Evolutionary conservation across 108 stramenopile genomes (phyloP), one percentile per base, ranked within the genome.

Genomic region (Pseudonitzschia pungens): DNA sequence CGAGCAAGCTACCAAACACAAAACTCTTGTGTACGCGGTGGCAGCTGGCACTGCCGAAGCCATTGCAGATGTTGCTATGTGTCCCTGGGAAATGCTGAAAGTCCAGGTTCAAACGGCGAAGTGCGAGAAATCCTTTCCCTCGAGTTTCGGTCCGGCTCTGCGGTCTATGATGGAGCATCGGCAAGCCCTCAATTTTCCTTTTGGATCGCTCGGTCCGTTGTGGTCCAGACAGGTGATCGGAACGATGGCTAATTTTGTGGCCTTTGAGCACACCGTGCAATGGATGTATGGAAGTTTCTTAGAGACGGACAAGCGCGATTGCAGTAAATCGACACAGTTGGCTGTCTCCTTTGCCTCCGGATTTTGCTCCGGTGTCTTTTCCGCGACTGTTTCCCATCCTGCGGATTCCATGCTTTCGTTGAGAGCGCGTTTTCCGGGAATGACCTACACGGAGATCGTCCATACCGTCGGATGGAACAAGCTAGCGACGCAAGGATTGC

Each of bases 21-120:
- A 72, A 26, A 51, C n/a, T 45, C 42, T 69, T 16, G 65, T 82
- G 0, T 82, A 77, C 55, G 27, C 74, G 1, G 41, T 58, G 4
- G 42, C 76, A 1, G 72, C 73, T 22, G 81, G 58, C 24, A 29
- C 64, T 51, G 81, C 81, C 41, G 81, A 82, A 57, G 69, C 70
- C 24, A 26, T 77, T 32, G 81, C 81, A 0, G 76, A 82, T 32
- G 69, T 82, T 1, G 28, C 68, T 40, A 74, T 82, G 77, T 76
- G 75, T 67, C 81, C 81, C 5, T 82, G 76, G 76, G 81, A 82
- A 60, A 81, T 76, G 74, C 42, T 73, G 41, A 81, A 81, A 54
- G 80, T 81, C 11, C 59, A 75, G 52, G 57, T 77, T 27, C 81
- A 71, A 55, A 75, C 70, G 15, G 11, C 63, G 10, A 42, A 22